Conservation (phyloP, 345 rosid species). For the Lenwebbia sp. region DNA sequence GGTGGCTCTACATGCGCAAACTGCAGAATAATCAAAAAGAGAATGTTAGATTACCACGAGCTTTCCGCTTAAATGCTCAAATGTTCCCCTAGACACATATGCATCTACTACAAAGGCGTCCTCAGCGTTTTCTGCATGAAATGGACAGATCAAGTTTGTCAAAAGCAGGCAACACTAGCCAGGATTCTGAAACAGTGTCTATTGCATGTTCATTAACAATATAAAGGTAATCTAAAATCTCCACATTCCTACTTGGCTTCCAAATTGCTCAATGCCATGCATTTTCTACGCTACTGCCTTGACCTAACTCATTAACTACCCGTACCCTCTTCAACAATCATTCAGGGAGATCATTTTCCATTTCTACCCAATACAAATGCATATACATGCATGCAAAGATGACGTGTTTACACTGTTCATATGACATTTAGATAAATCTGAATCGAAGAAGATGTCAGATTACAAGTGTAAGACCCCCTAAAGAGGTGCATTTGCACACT, state of each 20-base stretch:
- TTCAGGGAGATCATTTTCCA: not conserved
- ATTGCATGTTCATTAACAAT: not conserved
- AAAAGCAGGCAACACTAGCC: not conserved
- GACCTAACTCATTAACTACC: not conserved
- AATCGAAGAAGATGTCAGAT: not conserved
- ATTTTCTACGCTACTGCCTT: not conserved
- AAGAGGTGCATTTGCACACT: not conserved
- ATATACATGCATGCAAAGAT: not conserved
- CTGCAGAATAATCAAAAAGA: not conserved
- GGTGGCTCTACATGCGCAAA: not conserved
- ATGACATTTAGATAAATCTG: not conserved
- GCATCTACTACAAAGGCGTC: slow-evolving; percentile 47
- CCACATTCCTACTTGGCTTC: not conserved
- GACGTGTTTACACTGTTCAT: not conserved
- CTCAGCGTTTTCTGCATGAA: slow-evolving; percentile 39
- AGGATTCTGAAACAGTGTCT: not conserved
- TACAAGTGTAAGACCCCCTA: not conserved
- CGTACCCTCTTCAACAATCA: not conserved
- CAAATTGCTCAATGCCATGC: not conserved
- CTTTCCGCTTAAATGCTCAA: slow-evolving; percentile 50
- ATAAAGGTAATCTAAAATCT: not conserved
- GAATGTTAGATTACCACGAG: slow-evolving; percentile 36
- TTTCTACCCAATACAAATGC: not conserved
- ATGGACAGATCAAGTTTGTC: not conserved
- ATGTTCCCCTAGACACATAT: slow-evolving; percentile 52